A percentile compares a stretch with the other conserved stretches of the same genome.
Evolutionary conservation across 2,329 filamentous ascomycete species (phyloP).

Genomic region (Cytospora paraplurivora): DNA sequence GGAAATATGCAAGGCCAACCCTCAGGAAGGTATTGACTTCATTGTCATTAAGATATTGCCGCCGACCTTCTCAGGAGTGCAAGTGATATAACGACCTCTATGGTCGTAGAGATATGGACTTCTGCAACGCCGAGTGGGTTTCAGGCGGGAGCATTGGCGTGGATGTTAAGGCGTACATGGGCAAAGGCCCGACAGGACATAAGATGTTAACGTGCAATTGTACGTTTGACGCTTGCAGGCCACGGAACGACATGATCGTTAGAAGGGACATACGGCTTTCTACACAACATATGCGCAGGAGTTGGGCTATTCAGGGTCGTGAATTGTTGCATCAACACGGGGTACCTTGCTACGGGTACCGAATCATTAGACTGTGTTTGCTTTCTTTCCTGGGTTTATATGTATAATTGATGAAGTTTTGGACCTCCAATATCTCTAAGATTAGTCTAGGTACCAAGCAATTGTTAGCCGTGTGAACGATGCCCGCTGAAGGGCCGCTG

Average conservation of each 20-base stretch:
- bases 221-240: slow-evolving; percentile 10
- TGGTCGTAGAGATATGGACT: neutral
- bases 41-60: neutral
- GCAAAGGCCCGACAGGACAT: slow-evolving; percentile 1
- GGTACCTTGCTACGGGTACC: slow-evolving; percentile 8
- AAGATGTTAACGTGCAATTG: slow-evolving; percentile 14
- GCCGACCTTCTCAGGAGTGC: neutral
- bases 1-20: neutral
- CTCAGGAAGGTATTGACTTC: neutral
- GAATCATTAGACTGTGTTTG: slow-evolving; percentile 20
- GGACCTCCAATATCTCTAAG: neutral
- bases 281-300: slow-evolving; percentile 20
- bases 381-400: neutral
- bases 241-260: slow-evolving; percentile 13
- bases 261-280: slow-evolving; percentile 20
- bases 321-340: slow-evolving; percentile 17
- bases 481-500: too few relatives aligned
- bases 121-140: neutral
- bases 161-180: neutral
- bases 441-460: too few relatives aligned
- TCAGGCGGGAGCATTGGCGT: neutral
- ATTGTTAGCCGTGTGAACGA: too few relatives aligned
- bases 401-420: slow-evolving; percentile 12
- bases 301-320: slow-evolving; percentile 10
- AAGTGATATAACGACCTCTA: neutral